A percentile compares a stretch with the other conserved stretches of the same genome.
These are phyloP conservation scores for Neurospora tetraspora DNA, from an alignment of 495 filamentous ascomycete genomes.

Conservation along the genomic window DNA sequence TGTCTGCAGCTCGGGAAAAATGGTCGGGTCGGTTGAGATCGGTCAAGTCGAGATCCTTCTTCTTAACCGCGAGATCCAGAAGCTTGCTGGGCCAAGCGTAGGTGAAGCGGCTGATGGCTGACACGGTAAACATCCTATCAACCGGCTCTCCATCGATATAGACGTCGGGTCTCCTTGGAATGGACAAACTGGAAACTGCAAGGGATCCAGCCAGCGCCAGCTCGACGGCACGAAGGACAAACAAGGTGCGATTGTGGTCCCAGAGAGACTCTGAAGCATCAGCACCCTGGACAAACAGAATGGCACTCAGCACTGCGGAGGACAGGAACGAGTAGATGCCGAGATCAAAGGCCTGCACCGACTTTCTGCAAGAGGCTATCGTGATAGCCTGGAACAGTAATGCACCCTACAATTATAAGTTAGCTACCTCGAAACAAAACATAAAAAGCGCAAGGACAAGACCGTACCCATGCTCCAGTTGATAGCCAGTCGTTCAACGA, in stretches of 20 bases:
- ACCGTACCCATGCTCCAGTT: slow-evolving; percentile 37
- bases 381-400: slow-evolving; percentile 37
- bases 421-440: slow-evolving; percentile 6
- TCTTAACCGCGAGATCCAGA: slow-evolving; percentile 41
- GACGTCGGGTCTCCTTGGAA: slow-evolving; percentile 63
- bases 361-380: slow-evolving; percentile 31
- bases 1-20: slow-evolving; percentile 35
- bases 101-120: slow-evolving; percentile 50
- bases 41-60: slow-evolving; percentile 46
- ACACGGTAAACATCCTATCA: slow-evolving; percentile 52
- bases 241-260: slow-evolving; percentile 10
- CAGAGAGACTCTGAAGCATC: slow-evolving; percentile 21
- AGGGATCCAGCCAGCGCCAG: slow-evolving; percentile 24
- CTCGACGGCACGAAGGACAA: slow-evolving; percentile 30
- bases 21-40: slow-evolving; percentile 50
- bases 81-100: slow-evolving; percentile 52
- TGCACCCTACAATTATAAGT: slow-evolving; percentile 21
- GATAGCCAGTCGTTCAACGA: slow-evolving; percentile 32
- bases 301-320: slow-evolving; percentile 24
- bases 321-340: slow-evolving; percentile 38
- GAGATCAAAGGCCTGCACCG: slow-evolving; percentile 36
- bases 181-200: slow-evolving; percentile 28
- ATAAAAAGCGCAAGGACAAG: not conserved
- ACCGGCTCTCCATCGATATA: slow-evolving; percentile 47
- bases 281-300: slow-evolving; percentile 30